phyloP scores from a whole-genome alignment of 2,329 filamentous ascomycete species.

The Colletotrichum camelliae region DNA sequence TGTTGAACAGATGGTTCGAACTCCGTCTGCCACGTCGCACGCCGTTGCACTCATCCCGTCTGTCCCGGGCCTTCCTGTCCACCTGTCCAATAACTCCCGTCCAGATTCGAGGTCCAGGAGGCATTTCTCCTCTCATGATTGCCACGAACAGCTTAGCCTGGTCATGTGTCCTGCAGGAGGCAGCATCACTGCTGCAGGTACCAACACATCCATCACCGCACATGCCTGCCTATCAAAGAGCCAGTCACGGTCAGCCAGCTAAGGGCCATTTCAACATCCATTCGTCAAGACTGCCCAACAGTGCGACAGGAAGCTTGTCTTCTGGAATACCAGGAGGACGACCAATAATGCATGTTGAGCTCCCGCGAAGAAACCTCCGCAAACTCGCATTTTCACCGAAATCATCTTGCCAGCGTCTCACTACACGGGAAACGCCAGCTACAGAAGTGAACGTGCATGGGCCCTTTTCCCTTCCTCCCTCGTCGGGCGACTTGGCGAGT shows the following conservation, averaged over 20 bases:
- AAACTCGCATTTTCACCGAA: neutral
- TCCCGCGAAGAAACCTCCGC: neutral
- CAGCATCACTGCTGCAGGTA: slow-evolving; percentile 9
- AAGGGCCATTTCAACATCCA: neutral
- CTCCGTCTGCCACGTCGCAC: slow-evolving; percentile 8
- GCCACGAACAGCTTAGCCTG: neutral
- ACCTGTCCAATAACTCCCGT: neutral
- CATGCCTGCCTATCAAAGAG: neutral
- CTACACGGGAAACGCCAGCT: neutral
- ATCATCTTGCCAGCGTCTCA: neutral
- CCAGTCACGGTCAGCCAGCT: neutral
- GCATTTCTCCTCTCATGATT: neutral
- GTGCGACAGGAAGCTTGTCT: neutral
- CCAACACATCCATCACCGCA: neutral
- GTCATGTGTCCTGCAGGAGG: slow-evolving; percentile 19
- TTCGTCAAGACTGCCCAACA: neutral
- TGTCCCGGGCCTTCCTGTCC: neutral
- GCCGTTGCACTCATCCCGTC: neutral
- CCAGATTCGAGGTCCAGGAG: neutral
- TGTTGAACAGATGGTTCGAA: slow-evolving; percentile 1
- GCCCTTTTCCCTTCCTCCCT: neutral
- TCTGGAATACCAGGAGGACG: neutral
- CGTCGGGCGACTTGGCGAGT: neutral
- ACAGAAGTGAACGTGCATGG: neutral
- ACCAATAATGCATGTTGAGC: neutral